A percentile compares a stretch with the other conserved stretches of the same genome.
Conservation (phyloP, 768 basidiomycete genomes). For the Lentinula raphanica region DNA sequence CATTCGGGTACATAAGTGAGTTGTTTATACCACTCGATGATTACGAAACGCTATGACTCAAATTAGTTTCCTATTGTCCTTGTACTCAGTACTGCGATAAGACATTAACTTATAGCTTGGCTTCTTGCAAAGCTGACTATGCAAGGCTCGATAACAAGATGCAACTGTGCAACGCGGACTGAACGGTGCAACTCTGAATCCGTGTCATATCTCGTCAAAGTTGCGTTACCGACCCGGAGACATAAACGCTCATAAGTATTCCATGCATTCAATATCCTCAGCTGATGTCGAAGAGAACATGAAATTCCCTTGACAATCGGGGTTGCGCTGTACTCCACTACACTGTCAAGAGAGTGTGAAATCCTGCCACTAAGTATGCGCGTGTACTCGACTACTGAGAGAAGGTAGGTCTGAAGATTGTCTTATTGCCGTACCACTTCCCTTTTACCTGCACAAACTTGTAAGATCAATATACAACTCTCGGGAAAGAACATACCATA, state of each 20-base stretch:
- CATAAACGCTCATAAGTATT: not conserved
- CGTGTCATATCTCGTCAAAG: not conserved
- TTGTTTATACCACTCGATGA: too few species aligned
- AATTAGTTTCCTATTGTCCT: too few species aligned
- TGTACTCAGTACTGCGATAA: too few species aligned
- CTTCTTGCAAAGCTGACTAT: too few species aligned
- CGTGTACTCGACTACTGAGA: slow-evolving; percentile 1
- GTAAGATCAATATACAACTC: slow-evolving; percentile 13
- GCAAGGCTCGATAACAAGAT: too few species aligned
- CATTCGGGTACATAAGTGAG: not conserved
- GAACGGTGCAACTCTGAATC: not conserved
- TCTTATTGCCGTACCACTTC: slow-evolving; percentile 44
- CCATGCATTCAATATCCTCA: not conserved
- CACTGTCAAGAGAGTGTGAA: too few species aligned
- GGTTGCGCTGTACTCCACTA: not conserved
- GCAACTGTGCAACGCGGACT: not conserved
- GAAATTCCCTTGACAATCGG: too few species aligned
- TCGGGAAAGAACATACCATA: slow-evolving; percentile 41
- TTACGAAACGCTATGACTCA: not conserved
- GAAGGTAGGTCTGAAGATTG: slow-evolving; percentile 35
- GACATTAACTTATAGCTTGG: too few species aligned
- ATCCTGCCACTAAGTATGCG: too few species aligned
- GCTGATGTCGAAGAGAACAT: not conserved
- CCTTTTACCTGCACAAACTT: slow-evolving; percentile 26
- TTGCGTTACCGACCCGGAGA: not conserved